A percentile compares a stretch with the other conserved stretches of the same genome.
Conservation (phyloP, 495 filamentous ascomycete species). For the Poronia punctata region DNA sequence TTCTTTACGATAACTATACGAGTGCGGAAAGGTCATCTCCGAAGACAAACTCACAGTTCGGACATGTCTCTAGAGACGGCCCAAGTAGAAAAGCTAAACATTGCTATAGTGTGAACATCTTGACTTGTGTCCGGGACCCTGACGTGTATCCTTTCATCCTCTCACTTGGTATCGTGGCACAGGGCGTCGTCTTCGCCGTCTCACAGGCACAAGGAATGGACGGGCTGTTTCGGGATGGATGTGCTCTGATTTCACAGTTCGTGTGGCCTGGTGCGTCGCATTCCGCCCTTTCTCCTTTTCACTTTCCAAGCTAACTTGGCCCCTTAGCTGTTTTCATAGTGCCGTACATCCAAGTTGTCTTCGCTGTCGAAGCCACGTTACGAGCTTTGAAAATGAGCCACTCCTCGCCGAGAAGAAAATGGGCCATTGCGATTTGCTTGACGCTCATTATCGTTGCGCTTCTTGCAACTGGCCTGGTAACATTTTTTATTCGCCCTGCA, state of each 20-base stretch:
- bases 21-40: slow-evolving; percentile 22
- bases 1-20: slow-evolving; percentile 36
- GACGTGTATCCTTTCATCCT: slow-evolving; percentile 39
- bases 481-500: slow-evolving; percentile 31
- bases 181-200: slow-evolving; percentile 39
- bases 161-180: slow-evolving; percentile 38
- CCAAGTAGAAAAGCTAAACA: background rate
- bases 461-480: slow-evolving; percentile 35
- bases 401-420: slow-evolving; percentile 35
- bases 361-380: slow-evolving; percentile 34
- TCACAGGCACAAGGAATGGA: slow-evolving; percentile 38
- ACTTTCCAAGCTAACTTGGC: background rate
- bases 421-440: slow-evolving; percentile 36
- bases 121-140: slow-evolving; percentile 32
- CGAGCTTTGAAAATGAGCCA: slow-evolving; percentile 34
- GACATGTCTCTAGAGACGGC: background rate
- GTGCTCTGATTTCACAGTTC: slow-evolving; percentile 34
- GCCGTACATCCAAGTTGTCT: slow-evolving; percentile 41
- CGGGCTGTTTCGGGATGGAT: slow-evolving; percentile 30
- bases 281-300: background rate
- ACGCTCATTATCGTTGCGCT: slow-evolving; percentile 29
- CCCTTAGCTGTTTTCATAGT: slow-evolving; percentile 39
- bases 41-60: slow-evolving; percentile 15
- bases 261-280: slow-evolving; percentile 42
- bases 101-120: slow-evolving; percentile 19